phyloP scores from a whole-genome alignment of 176 grass and related monocot genomes.

The Carex pumila region DNA sequence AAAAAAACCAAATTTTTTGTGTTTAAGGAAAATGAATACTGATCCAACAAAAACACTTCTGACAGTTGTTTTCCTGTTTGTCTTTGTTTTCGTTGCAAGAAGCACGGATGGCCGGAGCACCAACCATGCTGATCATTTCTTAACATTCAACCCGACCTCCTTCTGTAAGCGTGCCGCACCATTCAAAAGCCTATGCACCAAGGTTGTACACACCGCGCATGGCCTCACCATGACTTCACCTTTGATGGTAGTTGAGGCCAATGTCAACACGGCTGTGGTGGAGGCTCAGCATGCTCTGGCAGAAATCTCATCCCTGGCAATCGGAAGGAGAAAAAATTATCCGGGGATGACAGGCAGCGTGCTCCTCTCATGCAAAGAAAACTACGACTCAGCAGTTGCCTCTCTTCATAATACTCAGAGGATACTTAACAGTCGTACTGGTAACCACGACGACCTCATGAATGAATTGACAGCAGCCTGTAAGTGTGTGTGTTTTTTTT shows the following conservation, averaged over 20 bases:
- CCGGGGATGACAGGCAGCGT: background rate
- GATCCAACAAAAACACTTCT: background rate
- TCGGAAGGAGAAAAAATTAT: slow-evolving; percentile 1
- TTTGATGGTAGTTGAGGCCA: background rate
- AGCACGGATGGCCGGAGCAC: background rate
- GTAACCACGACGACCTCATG: slow-evolving; percentile 15
- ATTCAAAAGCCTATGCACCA: background rate
- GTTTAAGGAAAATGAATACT: background rate
- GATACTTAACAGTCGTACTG: background rate
- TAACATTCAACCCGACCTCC: background rate
- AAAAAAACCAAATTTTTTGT: background rate
- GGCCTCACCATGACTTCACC: background rate
- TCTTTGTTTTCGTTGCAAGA: background rate
- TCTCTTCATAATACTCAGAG: background rate
- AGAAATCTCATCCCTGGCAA: background rate
- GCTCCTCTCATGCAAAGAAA: background rate
- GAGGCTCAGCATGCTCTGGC: background rate
- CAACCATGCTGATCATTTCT: background rate
- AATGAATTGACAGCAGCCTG: slow-evolving; percentile 2
- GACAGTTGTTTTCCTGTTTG: background rate
- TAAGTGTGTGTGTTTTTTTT: background rate
- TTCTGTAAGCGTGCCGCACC: background rate
- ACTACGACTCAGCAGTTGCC: background rate
- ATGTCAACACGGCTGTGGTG: background rate
- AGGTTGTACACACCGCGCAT: background rate